Conservation (phyloP, 2,329 filamentous ascomycete species). For the Ophiostoma perfectum region DNA sequence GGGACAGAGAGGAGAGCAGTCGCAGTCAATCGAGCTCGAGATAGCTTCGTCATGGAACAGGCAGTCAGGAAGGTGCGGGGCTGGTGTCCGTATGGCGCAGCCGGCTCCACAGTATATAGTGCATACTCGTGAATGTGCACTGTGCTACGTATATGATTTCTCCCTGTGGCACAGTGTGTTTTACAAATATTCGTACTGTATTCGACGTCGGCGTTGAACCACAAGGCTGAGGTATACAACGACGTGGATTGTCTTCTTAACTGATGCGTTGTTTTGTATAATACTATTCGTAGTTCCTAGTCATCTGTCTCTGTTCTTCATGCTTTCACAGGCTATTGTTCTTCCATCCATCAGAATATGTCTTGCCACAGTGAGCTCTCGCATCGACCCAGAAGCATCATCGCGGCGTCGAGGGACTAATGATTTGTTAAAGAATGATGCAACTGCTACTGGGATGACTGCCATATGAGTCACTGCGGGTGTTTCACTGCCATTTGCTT, state of each 20-base stretch:
- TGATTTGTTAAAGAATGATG: background rate
- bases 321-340: too few relatives aligned
- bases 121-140: background rate
- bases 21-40: background rate
- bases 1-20: background rate
- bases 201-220: too few relatives aligned
- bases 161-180: conserved; percentile 2
- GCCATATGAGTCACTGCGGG: background rate
- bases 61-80: conserved; percentile 5
- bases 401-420: too few relatives aligned
- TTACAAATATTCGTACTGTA: background rate
- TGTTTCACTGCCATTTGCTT: background rate
- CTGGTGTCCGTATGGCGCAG: background rate
- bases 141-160: too few relatives aligned
- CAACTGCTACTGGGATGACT: background rate
- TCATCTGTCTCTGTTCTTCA: too few relatives aligned
- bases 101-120: conserved; percentile 1
- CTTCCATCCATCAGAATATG: too few relatives aligned
- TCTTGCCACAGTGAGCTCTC: too few relatives aligned
- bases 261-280: too few relatives aligned
- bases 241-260: too few relatives aligned
- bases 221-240: background rate
- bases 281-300: too few relatives aligned
- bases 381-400: too few relatives aligned
- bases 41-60: conserved; percentile 15